A percentile compares a stretch with the other conserved stretches of the same genome.
These are phyloP conservation scores for Trypanosoma rangeli DNA, from an alignment of 208 protist species.

Conservation along the genomic window DNA sequence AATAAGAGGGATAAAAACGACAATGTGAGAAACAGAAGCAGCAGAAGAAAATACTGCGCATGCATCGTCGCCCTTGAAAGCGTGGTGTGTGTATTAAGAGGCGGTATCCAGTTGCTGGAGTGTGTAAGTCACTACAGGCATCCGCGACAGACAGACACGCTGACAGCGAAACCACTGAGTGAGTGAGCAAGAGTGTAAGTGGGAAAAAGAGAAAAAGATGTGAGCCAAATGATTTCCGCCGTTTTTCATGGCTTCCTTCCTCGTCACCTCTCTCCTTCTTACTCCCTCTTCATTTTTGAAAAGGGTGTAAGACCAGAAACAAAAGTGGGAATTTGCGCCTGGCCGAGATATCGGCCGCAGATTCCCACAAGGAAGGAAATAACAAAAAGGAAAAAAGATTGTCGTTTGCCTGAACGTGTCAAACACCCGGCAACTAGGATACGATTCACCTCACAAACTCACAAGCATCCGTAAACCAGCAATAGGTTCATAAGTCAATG, in stretches of 20 bases:
- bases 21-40: background rate
- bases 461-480: background rate
- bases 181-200: too few species aligned
- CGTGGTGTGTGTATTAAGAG: too few species aligned
- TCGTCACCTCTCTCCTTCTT: background rate
- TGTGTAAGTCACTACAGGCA: background rate
- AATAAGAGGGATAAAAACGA: background rate
- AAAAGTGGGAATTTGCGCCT: background rate
- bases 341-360: background rate
- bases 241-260: background rate
- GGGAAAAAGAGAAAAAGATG: background rate
- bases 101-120: too few species aligned
- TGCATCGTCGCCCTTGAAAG: too few species aligned
- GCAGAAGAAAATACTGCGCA: too few species aligned
- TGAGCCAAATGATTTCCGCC: background rate
- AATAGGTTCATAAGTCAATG: background rate
- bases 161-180: too few species aligned
- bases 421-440: background rate
- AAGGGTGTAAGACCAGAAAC: background rate
- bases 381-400: background rate
- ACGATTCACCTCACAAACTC: background rate
- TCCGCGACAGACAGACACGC: background rate
- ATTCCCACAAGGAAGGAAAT: background rate
- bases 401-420: background rate
- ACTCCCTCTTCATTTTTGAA: background rate